Conservation (phyloP, 352 stramenopile species). For the Peronospora farinosa region DNA sequence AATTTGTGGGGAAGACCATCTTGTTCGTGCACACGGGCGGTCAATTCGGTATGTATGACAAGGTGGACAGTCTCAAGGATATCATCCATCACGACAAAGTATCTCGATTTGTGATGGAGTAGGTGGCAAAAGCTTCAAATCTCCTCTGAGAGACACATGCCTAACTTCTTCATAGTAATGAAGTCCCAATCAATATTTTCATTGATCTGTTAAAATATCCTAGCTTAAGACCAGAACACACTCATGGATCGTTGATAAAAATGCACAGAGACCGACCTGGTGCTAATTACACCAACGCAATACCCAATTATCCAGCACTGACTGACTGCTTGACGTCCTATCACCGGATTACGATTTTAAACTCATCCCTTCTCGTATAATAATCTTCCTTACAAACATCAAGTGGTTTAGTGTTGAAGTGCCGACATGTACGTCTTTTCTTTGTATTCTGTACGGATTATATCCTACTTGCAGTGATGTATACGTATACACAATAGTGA, state of each 20-base stretch:
- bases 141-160: too few species aligned
- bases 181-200: too few species aligned
- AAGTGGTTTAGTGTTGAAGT: conserved; percentile 1
- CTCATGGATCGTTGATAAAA: too few species aligned
- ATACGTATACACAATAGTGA: conserved; percentile 1
- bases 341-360: conserved; percentile 23
- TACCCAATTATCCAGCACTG: not conserved
- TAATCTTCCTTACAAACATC: conserved; percentile 9
- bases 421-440: not conserved
- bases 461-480: conserved; percentile 1
- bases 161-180: not conserved
- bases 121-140: conserved; percentile 1
- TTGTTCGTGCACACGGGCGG: conserved; percentile 90
- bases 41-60: conserved; percentile 89
- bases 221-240: too few species aligned
- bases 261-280: too few species aligned
- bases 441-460: conserved; percentile 1
- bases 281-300: too few species aligned
- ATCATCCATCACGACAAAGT: conserved; percentile 45
- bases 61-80: conserved; percentile 64
- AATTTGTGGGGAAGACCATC: conserved; percentile 78
- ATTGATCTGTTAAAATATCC: too few species aligned
- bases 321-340: conserved; percentile 12
- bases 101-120: conserved; percentile 58
- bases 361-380: not conserved